These are phyloP conservation scores for Cylindrodendrum hubeiense DNA, from an alignment of 2,329 filamentous ascomycete species.

Conservation along the genomic window DNA sequence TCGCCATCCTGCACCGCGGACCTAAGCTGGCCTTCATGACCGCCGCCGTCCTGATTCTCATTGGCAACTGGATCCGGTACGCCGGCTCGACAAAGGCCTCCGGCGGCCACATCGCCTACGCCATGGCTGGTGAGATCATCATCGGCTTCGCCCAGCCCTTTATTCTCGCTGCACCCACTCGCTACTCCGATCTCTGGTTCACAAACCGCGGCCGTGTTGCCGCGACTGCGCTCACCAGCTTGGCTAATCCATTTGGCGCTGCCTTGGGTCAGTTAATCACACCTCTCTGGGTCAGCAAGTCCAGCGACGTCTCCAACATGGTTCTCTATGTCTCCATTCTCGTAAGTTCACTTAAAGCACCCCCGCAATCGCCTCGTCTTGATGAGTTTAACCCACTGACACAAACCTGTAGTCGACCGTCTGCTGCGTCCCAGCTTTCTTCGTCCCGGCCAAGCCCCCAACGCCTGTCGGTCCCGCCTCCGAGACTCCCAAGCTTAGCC, in stretches of 20 bases:
- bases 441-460: slow-evolving; percentile 82
- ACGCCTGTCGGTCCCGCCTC: slow-evolving; percentile 81
- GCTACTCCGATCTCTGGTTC: slow-evolving; percentile 97
- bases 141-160: slow-evolving; percentile 93
- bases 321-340: slow-evolving; percentile 89
- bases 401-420: slow-evolving; percentile 48
- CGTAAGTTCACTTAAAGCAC: slow-evolving; percentile 59
- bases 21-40: slow-evolving; percentile 82
- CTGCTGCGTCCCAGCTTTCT: slow-evolving; percentile 80
- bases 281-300: slow-evolving; percentile 77
- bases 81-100: slow-evolving; percentile 70
- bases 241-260: slow-evolving; percentile 92
- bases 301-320: slow-evolving; percentile 79
- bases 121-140: slow-evolving; percentile 93
- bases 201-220: slow-evolving; percentile 84
- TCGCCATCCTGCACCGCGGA: slow-evolving; percentile 84
- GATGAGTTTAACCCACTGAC: slow-evolving; percentile 24
- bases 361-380: not conserved
- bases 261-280: slow-evolving; percentile 90
- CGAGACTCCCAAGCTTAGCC: slow-evolving; percentile 65
- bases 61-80: slow-evolving; percentile 94
- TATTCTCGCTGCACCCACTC: slow-evolving; percentile 87
- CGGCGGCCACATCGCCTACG: slow-evolving; percentile 76
- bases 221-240: slow-evolving; percentile 85
- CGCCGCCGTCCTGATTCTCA: slow-evolving; percentile 78